Evolutionary conservation across 2,329 filamentous ascomycete genomes (phyloP), one percentile per base, ranked within the genome.

Genomic region (Penicillium sp.): DNA sequence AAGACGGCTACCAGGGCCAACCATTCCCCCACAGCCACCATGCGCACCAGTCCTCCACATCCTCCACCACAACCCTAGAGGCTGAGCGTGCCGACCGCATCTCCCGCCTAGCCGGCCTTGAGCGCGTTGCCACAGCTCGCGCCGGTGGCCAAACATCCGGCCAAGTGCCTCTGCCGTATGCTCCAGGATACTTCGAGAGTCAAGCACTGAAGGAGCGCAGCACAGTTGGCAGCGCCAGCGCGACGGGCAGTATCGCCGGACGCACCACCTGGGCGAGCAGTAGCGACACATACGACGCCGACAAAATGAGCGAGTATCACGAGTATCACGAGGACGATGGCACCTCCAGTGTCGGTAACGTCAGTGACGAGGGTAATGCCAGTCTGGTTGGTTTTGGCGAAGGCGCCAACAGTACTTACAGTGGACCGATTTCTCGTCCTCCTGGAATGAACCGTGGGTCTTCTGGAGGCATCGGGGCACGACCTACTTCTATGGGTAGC

Each of bases 41-140:
- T 61, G 74, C 76, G 39, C 75, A 76, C 43, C 85, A 86, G 50
- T 83, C 67, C 79, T 86, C 79, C n/a, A 73, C 73, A 36, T 75
- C 85, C 7, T 89, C 87, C 21, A 84, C 85, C 53, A 89, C 85
- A 64, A 93, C 89, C 68, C 86, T 94, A 60, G 93, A 96, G 69
- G 92, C 92, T 62, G 93, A 96, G 75, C 91, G 93, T 66, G 92
- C 91, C 62, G 93, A 97, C 76, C 92, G 93, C 69, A 97, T 97
- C 75, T 96, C 92, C 43, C 92, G 93, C 50, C 86, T 97, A 23
- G 90, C 93, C 13, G 93, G 93, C n/a, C 85, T 97, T 38, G 92
- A 96, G 74, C 87, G 90, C 56, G 88, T 97, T 57, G 88, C 89
- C 17, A 90, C 91, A n/a, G 82, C 89, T 43, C 87, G 90, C 61